Base-by-base conservation (phyloP, 2,329 filamentous ascomycete genomes). In the Akanthomyces lecanii region DNA sequence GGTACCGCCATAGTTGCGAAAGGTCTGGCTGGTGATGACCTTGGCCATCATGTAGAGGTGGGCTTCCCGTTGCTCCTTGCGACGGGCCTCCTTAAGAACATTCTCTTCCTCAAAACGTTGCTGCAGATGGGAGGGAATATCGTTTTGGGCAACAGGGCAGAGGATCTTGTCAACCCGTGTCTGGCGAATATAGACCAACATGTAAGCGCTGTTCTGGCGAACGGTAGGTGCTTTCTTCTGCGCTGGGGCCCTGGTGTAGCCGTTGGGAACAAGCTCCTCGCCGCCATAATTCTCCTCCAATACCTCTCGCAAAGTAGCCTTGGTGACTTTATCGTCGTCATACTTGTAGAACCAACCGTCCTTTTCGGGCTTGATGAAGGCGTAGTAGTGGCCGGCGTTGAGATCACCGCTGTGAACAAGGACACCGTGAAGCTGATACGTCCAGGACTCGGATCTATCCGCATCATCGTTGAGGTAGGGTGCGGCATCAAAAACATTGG, bases 321-420 rank as follows among this genome's bases (percentile, higher is more conserved):
- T 91, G n/a, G 93, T 98, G 47, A 99, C 95, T 68, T 93, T 90
- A 72, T 99, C 95, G 68, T 99, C 95, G 70, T 99, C 96, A 70
- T 97, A 99, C 71, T 90, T 95, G 81, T 96, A 98, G 79, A 97
- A 99, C 79, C 91, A 87, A 38, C 95, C 94, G 65, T 97, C 91
- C 76, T 96, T 96, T 64, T 88, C 86, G 0, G 96, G 95, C 73
- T 97, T 97, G 69, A 99, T 79, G 76, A 96, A 99, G 0, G 95
- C 95, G 72, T 99, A 99, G 77, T 99, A 99, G 76, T 99, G 95
- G 4, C 95, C 95, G 12, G 96, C 94, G 74, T 99, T 97, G 62
- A 98, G 83, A 72, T 98, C 95, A 65, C 95, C 95, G 69, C 92
- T 97, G 76, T 99, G 95, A 7, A 99, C 95, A 51, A 99, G 82